A percentile compares a stretch with the other conserved stretches of the same genome.
Evolutionary conservation across 306 rosid genomes (phyloP).

Genomic region (Clitoria ternatea): DNA sequence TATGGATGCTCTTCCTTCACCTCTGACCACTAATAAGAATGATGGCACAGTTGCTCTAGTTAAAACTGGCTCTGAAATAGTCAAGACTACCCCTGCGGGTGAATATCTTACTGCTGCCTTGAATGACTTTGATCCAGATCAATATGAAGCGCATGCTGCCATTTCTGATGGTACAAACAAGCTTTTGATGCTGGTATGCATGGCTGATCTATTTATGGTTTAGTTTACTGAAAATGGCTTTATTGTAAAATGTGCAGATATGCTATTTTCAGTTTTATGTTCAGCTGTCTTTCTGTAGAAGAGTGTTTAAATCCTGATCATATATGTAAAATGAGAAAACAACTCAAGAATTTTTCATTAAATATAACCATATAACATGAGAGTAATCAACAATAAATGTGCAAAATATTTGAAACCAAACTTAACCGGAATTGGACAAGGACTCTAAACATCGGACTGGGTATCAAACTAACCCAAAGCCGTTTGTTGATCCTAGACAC

Average conservation of each 20-base stretch:
- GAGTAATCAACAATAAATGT: too few relatives aligned
- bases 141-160: conserved; percentile 93
- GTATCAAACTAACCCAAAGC: too few relatives aligned
- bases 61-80: conserved; percentile 64
- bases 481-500: too few relatives aligned
- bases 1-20: conserved; percentile 57
- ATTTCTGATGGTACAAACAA: conserved; percentile 97
- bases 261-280: conserved; percentile 10
- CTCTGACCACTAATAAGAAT: conserved; percentile 51
- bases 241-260: conserved; percentile 5
- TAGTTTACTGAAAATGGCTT: conserved; percentile 1
- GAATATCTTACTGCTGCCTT: conserved; percentile 96
- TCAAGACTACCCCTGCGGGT: conserved; percentile 90
- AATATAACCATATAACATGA: too few relatives aligned
- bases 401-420: too few relatives aligned
- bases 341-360: too few relatives aligned
- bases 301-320: neutral
- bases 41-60: conserved; percentile 88
- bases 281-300: neutral
- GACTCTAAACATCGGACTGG: too few relatives aligned
- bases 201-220: conserved; percentile 8
- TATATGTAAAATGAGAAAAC: neutral
- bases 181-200: conserved; percentile 96
- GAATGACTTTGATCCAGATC: conserved; percentile 93
- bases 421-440: too few relatives aligned